Conservation (phyloP, 2,329 filamentous ascomycete genomes). For the Stagonosporopsis rhizophila region DNA sequence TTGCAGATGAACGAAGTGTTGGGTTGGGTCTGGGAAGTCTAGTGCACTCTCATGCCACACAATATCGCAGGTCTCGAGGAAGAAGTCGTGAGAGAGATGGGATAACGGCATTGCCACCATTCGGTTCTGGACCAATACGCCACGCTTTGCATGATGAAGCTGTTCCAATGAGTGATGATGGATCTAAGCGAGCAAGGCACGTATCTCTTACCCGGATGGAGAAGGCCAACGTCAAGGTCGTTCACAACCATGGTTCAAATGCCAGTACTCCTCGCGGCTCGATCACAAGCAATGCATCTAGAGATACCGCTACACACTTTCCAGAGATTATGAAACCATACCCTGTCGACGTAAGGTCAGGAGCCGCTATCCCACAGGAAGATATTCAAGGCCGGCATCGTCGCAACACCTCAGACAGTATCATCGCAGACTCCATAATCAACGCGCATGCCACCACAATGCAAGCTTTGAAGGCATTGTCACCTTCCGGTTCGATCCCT, state of each 20-base stretch:
- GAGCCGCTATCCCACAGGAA: not conserved
- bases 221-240: conserved; percentile 29
- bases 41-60: conserved; percentile 2
- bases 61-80: conserved; percentile 10
- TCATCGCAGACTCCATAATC: conserved; percentile 38
- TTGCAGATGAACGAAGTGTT: conserved; percentile 8
- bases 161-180: conserved; percentile 4
- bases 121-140: conserved; percentile 15
- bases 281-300: conserved; percentile 21
- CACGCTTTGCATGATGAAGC: not conserved
- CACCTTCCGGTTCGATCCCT: conserved; percentile 23
- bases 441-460: conserved; percentile 41
- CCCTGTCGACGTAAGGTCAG: conserved; percentile 5
- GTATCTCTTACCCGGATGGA: conserved; percentile 35
- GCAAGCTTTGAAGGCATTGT: conserved; percentile 35
- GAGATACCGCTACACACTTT: conserved; percentile 6
- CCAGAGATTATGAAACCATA: conserved; percentile 15
- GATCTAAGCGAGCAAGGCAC: conserved; percentile 28
- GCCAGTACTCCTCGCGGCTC: conserved; percentile 29
- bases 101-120: conserved; percentile 26
- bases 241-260: conserved; percentile 30
- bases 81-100: conserved; percentile 22
- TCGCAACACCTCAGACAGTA: conserved; percentile 34
- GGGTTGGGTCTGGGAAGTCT: conserved; percentile 14
- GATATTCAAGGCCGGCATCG: conserved; percentile 19